These are phyloP conservation scores for Silene conica DNA, from an alignment of 148 eudicot genomes.

Conservation along the genomic window DNA sequence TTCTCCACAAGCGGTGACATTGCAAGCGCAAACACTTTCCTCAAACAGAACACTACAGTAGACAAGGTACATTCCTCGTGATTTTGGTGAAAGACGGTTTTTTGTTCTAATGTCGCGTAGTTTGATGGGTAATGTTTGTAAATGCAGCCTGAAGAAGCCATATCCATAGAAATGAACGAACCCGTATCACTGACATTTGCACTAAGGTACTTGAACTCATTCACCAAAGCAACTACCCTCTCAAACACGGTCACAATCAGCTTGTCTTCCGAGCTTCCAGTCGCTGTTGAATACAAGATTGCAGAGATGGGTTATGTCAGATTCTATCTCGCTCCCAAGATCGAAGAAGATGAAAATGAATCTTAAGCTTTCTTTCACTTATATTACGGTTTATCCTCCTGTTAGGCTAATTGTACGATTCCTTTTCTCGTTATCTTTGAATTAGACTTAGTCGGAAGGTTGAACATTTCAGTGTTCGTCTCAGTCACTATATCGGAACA, in stretches of 20 bases:
- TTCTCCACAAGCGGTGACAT: conserved; percentile 86
- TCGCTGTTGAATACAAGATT: conserved; percentile 88
- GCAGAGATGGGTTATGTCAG: conserved; percentile 92
- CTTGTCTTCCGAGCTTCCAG: conserved; percentile 85
- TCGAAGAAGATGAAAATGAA: conserved; percentile 84
- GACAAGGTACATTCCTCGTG: conserved; percentile 57
- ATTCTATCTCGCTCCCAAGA: conserved; percentile 89
- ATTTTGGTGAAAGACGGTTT: neutral
- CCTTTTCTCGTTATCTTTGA: neutral
- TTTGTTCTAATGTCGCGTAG: too few relatives aligned
- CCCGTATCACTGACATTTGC: conserved; percentile 87
- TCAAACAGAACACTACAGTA: conserved; percentile 81
- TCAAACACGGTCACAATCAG: conserved; percentile 77
- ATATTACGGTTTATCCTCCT: neutral
- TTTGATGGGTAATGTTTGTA: neutral
- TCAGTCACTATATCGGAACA: neutral
- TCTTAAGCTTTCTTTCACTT: conserved; percentile 16
- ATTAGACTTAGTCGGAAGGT: neutral
- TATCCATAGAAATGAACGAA: conserved; percentile 81
- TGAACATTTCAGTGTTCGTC: neutral
- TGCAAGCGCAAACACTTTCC: conserved; percentile 78
- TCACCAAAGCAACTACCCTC: conserved; percentile 82
- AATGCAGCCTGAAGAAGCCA: conserved; percentile 85
- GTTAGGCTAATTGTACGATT: conserved; percentile 4
- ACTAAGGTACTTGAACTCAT: conserved; percentile 82